Conservation (phyloP, 2,329 filamentous ascomycete genomes). For the Botrytis fragariae region DNA sequence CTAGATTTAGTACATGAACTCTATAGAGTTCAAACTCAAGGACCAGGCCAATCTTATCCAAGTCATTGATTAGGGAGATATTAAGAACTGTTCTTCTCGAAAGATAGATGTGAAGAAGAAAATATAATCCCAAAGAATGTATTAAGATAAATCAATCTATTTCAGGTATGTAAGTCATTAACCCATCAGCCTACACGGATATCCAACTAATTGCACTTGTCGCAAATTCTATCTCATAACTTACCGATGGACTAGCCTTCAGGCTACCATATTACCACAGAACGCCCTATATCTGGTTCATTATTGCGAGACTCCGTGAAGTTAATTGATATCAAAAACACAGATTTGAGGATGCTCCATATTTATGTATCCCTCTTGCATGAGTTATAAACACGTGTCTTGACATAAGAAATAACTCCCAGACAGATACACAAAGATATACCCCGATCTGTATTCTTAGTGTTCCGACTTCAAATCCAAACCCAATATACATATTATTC, state of each 20-base stretch:
- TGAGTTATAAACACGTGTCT: not conserved
- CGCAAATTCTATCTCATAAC: not conserved
- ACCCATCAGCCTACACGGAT: not conserved
- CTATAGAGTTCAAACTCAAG: not conserved
- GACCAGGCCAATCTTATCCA: not conserved
- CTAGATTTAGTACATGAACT: not conserved
- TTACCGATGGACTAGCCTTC: not conserved
- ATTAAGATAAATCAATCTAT: too few species aligned
- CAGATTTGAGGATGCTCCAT: too few species aligned
- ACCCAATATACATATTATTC: not conserved
- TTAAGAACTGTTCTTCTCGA: not conserved
- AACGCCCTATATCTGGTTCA: accelerated
- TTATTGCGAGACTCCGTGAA: not conserved
- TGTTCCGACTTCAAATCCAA: not conserved
- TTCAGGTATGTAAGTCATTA: too few species aligned
- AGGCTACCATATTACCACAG: not conserved
- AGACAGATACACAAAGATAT: not conserved
- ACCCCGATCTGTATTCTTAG: not conserved
- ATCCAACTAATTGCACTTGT: not conserved
- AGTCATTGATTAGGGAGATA: not conserved
- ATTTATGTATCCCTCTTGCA: not conserved
- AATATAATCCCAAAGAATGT: too few species aligned
- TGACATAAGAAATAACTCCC: not conserved
- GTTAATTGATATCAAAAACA: not conserved
- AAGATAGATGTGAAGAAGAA: not conserved